Base-by-base conservation (phyloP, 2,329 filamentous ascomycete genomes). In the Aspergillus hiratsukae region DNA sequence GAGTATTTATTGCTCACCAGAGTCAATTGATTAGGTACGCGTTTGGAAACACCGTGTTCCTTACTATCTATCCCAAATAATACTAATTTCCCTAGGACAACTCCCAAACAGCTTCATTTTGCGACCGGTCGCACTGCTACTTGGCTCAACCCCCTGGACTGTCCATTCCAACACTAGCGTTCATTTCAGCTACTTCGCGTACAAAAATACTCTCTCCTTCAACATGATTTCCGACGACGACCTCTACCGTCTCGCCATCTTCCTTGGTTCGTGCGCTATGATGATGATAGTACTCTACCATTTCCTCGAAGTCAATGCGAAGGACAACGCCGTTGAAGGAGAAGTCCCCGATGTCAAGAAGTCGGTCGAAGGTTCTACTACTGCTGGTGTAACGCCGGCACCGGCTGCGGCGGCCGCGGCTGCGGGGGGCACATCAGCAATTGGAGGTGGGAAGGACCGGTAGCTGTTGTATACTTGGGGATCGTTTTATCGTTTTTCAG, bases 141-240 rank as follows among this genome's bases (percentile, higher is more conserved):
- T 49, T n/a, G 28, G 35, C 11, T 19, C 25, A 31, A 25, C 17
- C 45, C 8, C 19, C 27, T 54, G 31, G 14, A 37, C 31, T 37
- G 14, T 37, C 14, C 14, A 17, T 37, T 37, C 14, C 31, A 37
- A 37, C 31, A 6, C 31, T 37, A 37, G 14, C 2, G 31, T 17
- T 35, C 31, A 37, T 17, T 7, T 37, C 31, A 37, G 31, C 17
- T 37, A 35, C 14, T 37, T 17, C 31, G 5, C 31, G 14, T 37
- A 17, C 14, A 37, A 37, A 6, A 7, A 37, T 37, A 37, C 31
- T 17, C 31, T 11, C 14, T 37, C 17, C 41, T 37, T 54, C 80
- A 89, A 68, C 50, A 99, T 99, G 94, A 97, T 99, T 73, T 88
- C 92, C 73, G 94, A 99, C 85, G 80, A 83, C 74, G 87, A 94